Percentiles rank a stretch among this genome's conserved stretches.
Evolutionary conservation across 345 rosid genomes (phyloP).

Genomic region (Populus nigra): DNA sequence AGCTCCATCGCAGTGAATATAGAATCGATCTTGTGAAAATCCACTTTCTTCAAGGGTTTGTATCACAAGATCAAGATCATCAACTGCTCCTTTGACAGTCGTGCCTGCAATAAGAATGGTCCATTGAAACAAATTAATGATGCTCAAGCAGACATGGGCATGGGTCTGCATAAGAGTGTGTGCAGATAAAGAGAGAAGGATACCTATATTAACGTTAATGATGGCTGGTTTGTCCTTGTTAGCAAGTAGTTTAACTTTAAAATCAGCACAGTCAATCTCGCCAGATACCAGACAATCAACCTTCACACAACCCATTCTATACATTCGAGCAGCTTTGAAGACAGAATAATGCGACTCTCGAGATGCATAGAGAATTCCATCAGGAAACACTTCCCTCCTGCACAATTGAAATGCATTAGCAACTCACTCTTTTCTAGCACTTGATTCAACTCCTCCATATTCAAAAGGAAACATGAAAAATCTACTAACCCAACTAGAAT

Average conservation of each 20-base stretch:
- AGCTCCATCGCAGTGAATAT: conserved; percentile 98
- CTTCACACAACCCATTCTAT: conserved; percentile 83
- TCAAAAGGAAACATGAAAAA: not conserved
- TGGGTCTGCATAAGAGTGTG: not conserved
- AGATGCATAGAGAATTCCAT: conserved; percentile 89
- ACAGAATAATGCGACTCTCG: conserved; percentile 84
- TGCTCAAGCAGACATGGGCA: not conserved
- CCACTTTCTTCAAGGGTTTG: conserved; percentile 84
- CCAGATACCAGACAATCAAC: conserved; percentile 71
- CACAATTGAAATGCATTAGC: not conserved
- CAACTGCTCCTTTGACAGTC: conserved; percentile 96
- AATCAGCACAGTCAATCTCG: conserved; percentile 84
- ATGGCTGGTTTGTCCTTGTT: conserved; percentile 93
- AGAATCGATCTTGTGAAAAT: conserved; percentile 66
- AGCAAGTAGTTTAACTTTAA: conserved; percentile 56
- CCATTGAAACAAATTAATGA: not conserved
- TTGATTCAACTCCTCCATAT: not conserved
- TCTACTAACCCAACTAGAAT: conserved; percentile 77
- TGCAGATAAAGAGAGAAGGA: not conserved
- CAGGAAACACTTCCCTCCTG: conserved; percentile 91
- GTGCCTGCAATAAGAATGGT: conserved; percentile 52
- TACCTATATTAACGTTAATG: conserved; percentile 89
- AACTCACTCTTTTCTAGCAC: not conserved
- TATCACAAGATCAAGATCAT: conserved; percentile 93
- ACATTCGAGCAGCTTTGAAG: conserved; percentile 96